Base-by-base conservation (phyloP, 2,329 filamentous ascomycete species). In the Trichoderma sp. region DNA sequence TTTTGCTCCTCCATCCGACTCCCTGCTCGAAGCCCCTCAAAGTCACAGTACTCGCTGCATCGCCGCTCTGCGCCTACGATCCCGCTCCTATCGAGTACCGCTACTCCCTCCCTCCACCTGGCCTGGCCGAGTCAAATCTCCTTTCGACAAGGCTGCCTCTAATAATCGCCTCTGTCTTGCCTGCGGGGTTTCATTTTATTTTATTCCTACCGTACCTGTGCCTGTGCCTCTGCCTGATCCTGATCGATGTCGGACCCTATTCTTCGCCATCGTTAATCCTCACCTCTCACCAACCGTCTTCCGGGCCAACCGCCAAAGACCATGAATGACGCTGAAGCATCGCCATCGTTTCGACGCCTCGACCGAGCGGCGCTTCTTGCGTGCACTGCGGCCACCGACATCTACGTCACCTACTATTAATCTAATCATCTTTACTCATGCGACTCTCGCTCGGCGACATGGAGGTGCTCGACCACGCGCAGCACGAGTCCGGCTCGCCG, bases 401-500 rank as follows among this genome's bases (percentile, higher is more conserved):
- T 43, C 47, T 61, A 43, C 28, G 28, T n/a, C 28, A 32, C 3
- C n/a, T 59, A 34, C 32, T 23, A 26, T 26, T 57, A 34, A 34
- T 5, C 9, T n/a, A 58, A 20, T 0, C 53, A 58, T 53, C 50
- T 57, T 23, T 53, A n/a, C 7, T 26, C 26, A 26, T 26, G 17
- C 57, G 15, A 3, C 50, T 11, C 13, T 39, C 9, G 2, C 12
- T 4, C 6, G n/a, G 15, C 68, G 34, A 39, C 39, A 73, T 73
- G 71, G 71, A 73, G 12, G 76, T 73, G 73, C 76, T 77, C 59
- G 74, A 76, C 65, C 69, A 71, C 59, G 71, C 72, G 50, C 74
- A 74, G 71, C 71, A 69, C 47, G 76, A 77, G 55, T 74, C 78
- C 64, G 73, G 75, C 59, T 69, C 78, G 67, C 77, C 82, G 57